These are phyloP conservation scores for Penicillium sp. DNA, from an alignment of 2,329 filamentous ascomycete genomes.

Conservation along the genomic window DNA sequence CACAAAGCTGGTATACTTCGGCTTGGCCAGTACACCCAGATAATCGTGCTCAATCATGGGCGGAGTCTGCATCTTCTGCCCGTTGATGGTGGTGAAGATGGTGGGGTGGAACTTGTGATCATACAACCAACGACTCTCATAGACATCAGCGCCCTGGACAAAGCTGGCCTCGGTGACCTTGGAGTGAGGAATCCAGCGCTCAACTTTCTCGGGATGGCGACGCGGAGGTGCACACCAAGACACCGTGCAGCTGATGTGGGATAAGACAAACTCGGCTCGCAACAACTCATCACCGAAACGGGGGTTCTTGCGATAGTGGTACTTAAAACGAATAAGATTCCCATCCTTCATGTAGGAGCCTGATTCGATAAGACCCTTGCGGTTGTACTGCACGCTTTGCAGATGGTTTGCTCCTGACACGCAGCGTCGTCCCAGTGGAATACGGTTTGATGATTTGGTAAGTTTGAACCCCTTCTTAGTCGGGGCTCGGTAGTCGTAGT, in stretches of 20 bases:
- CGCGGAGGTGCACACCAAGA: conserved; percentile 54
- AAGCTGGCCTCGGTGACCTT: conserved; percentile 56
- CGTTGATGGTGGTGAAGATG: conserved; percentile 51
- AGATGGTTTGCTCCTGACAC: conserved; percentile 46
- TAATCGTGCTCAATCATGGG: conserved; percentile 53
- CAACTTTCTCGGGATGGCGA: conserved; percentile 50
- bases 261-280: conserved; percentile 53
- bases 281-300: conserved; percentile 56
- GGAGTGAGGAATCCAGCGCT: conserved; percentile 56
- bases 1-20: conserved; percentile 43
- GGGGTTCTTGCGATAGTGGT: conserved; percentile 54
- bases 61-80: conserved; percentile 50
- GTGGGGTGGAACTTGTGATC: conserved; percentile 51
- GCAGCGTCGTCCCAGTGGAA: conserved; percentile 49
- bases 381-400: conserved; percentile 52
- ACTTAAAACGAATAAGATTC: conserved; percentile 54
- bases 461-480: conserved; percentile 26
- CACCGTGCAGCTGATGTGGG: conserved; percentile 54
- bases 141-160: conserved; percentile 52
- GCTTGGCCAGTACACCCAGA: conserved; percentile 45
- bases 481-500: conserved; percentile 46
- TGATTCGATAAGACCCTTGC: conserved; percentile 52
- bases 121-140: conserved; percentile 50
- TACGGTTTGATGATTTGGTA: conserved; percentile 29
- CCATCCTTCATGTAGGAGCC: conserved; percentile 54